Base-by-base conservation (phyloP, 192 early-diverging fungal species). In the Coemansia sp. region DNA sequence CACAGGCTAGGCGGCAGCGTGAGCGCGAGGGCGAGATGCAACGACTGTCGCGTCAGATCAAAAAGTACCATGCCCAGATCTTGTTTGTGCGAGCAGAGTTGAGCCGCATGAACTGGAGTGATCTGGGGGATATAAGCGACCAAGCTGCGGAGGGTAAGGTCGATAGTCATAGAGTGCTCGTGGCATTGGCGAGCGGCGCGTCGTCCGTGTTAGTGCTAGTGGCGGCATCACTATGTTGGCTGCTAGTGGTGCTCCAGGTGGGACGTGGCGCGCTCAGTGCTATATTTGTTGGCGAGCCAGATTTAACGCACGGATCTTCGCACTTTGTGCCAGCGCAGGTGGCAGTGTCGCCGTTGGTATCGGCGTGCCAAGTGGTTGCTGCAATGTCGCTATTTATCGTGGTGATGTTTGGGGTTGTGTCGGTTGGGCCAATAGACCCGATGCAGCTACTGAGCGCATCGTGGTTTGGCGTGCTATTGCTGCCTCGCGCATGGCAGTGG, bases 251-350 rank as follows among this genome's bases (percentile, higher is more conserved):
- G 23, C 64, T 74, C 62, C 79, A 74, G 61, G 74, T 82, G 12
- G 74, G 64, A 1, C 79, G 79, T 42, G 79, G 79, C 4, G 79
- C 79, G 4, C 72, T 82, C n/a, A 74, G 79, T 45, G 79, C 79
- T 5, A 70, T 82, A 11, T 82, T 82, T 60, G 74, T 82, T 31
- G 79, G 79, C 11, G 79, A 76, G 66, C 79, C 79, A 0, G 79
- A 70, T 15, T 39, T 82, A 62, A 82, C 79, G 21, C 71, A 76
- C 44, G 67, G 53, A 65, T 74, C 73, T 23, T 74, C 68, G 11
- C 76, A 82, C 64, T 82, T 82, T 67, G 64, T 81, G 36, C 78
- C 78, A 3, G 70, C 70, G n/a, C 66, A 75, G 31, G 42, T 60
- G 48, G 11, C 51, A 36, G 62, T 73, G 29, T 63, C 75, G 41